Conservation (phyloP, 305 asterid species). For the Fraxinus albicans region DNA sequence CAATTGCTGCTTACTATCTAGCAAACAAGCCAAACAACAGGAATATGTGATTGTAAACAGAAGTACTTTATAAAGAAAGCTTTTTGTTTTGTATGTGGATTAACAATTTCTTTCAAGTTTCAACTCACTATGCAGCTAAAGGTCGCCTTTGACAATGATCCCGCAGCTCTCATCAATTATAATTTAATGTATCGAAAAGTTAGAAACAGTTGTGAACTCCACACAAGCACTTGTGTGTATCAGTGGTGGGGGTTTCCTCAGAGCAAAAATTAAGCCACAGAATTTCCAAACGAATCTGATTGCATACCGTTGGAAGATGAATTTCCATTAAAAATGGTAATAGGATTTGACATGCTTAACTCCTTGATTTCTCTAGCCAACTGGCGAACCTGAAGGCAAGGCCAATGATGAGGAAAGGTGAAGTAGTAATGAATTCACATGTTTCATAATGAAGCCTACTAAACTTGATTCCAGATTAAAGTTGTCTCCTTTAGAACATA, state of each 20-base stretch:
- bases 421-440: slow-evolving; percentile 15
- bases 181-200: background rate
- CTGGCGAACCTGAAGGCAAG: slow-evolving; percentile 61
- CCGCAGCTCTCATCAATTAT: background rate
- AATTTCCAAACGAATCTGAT: background rate
- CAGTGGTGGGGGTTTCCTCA: background rate
- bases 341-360: slow-evolving; percentile 63
- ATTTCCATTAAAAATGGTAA: slow-evolving; percentile 63
- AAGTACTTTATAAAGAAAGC: background rate
- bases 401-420: slow-evolving; percentile 28
- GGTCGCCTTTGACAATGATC: background rate
- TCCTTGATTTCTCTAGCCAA: slow-evolving; percentile 80
- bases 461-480: background rate
- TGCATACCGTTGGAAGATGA: slow-evolving; percentile 64
- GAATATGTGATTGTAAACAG: background rate
- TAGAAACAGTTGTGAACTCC: background rate
- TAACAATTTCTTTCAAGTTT: background rate
- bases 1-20: background rate
- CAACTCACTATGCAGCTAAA: background rate
- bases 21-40: background rate
- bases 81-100: background rate
- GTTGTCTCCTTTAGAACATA: slow-evolving; percentile 11
- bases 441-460: slow-evolving; percentile 4
- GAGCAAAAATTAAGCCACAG: slow-evolving; percentile 5
- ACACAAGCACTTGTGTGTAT: background rate